A percentile compares a stretch with the other conserved stretches of the same genome.
Conservation (phyloP, 257 asterid genomes). For the Henckelia pumila region DNA sequence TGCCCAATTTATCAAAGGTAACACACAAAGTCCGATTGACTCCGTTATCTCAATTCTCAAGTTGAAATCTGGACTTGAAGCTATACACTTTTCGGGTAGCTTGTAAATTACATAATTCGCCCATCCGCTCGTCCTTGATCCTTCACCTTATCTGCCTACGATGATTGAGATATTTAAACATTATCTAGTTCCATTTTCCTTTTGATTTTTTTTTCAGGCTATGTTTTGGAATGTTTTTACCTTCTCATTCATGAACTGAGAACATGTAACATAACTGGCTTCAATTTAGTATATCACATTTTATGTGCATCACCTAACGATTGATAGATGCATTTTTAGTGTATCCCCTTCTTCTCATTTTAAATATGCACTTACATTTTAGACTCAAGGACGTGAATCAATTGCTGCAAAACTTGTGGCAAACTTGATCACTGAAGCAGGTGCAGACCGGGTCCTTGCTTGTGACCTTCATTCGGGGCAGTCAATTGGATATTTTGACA, state of each 20-base stretch:
- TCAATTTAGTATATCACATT: background rate
- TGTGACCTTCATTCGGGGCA: constrained; percentile 89
- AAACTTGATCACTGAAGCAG: constrained; percentile 71
- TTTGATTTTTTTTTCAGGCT: too few relatives aligned
- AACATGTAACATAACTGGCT: background rate
- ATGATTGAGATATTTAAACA: constrained; percentile 5
- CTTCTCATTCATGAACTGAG: background rate
- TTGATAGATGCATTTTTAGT: background rate
- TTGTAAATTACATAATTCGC: background rate
- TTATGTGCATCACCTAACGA: background rate
- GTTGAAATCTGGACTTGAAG: constrained; percentile 1
- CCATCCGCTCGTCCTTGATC: background rate
- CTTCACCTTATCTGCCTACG: background rate
- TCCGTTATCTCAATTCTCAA: background rate
- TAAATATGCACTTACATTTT: constrained; percentile 23
- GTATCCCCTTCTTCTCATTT: constrained; percentile 16
- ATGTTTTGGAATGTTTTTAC: background rate
- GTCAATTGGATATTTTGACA: constrained; percentile 83
- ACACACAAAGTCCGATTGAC: background rate
- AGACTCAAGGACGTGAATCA: constrained; percentile 87
- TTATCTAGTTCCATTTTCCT: background rate
- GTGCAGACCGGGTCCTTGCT: constrained; percentile 73
- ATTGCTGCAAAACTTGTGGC: constrained; percentile 87
- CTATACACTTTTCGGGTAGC: too few relatives aligned
- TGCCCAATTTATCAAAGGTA: background rate